These are phyloP conservation scores for Arachnomyces sp. DNA, from an alignment of 2,329 filamentous ascomycete genomes.

Conservation along the genomic window DNA sequence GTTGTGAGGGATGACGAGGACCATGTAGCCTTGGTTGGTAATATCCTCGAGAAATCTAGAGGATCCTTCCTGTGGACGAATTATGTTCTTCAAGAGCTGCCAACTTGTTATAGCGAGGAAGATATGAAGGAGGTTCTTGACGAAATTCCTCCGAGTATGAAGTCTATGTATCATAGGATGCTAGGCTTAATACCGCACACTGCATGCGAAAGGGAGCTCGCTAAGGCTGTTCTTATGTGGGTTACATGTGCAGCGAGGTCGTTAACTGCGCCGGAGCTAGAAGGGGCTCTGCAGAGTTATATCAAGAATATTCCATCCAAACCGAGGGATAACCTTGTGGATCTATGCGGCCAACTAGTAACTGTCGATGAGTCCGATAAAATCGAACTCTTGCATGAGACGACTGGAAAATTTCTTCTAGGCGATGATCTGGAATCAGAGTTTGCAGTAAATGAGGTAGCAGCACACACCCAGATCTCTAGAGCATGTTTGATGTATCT, in stretches of 20 bases:
- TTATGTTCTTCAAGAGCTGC: constrained; percentile 27
- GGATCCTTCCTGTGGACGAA: constrained; percentile 33
- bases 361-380: constrained; percentile 25
- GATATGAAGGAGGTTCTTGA: constrained; percentile 26
- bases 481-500: constrained; percentile 29
- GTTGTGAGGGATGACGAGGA: constrained; percentile 12
- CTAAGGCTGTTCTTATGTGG: constrained; percentile 33
- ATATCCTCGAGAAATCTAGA: constrained; percentile 29
- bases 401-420: constrained; percentile 23
- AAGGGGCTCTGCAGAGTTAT: constrained; percentile 28
- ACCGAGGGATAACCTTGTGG: constrained; percentile 20
- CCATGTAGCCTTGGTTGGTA: constrained; percentile 17
- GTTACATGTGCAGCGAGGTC: constrained; percentile 26
- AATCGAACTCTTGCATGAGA: constrained; percentile 34
- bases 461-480: constrained; percentile 27
- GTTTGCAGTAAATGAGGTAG: constrained; percentile 21
- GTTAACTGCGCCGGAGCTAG: constrained; percentile 28
- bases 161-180: constrained; percentile 25
- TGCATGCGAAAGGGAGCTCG: constrained; percentile 22
- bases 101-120: constrained; percentile 19
- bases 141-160: constrained; percentile 29
- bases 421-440: constrained; percentile 19
- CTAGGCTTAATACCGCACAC: constrained; percentile 24
- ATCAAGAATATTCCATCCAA: constrained; percentile 23
- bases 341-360: constrained; percentile 32